Conservation (phyloP, 2,329 filamentous ascomycete genomes). For the Alternaria burnsii region DNA sequence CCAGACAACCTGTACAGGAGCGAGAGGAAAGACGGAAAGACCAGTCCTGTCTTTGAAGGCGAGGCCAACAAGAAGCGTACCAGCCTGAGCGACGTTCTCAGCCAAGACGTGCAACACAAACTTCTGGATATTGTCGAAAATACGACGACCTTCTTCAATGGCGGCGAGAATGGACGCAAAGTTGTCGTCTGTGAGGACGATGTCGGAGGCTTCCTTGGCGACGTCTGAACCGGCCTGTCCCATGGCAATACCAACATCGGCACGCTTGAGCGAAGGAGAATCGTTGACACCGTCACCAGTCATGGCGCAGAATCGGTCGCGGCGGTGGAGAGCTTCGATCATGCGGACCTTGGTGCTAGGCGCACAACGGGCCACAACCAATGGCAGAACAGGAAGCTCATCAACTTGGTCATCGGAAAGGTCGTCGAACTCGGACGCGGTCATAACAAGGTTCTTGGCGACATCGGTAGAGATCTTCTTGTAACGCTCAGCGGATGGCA, state of each 20-base stretch:
- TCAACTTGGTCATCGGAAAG: slow-evolving; percentile 79
- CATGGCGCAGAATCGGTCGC: slow-evolving; percentile 81
- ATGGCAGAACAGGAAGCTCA: slow-evolving; percentile 74
- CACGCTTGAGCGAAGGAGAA: slow-evolving; percentile 78
- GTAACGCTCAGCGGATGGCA: slow-evolving; percentile 42
- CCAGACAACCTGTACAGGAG: slow-evolving; percentile 89
- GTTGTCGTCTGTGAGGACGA: slow-evolving; percentile 88
- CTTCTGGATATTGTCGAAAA: slow-evolving; percentile 91
- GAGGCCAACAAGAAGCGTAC: slow-evolving; percentile 80
- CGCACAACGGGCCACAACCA: slow-evolving; percentile 84
- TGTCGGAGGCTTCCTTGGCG: slow-evolving; percentile 81
- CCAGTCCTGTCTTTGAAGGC: slow-evolving; percentile 76
- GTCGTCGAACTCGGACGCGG: slow-evolving; percentile 74
- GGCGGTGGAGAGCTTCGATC: slow-evolving; percentile 85
- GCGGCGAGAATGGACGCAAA: slow-evolving; percentile 86
- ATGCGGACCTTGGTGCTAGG: slow-evolving; percentile 89
- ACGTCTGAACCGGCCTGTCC: slow-evolving; percentile 82
- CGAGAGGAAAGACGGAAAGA: slow-evolving; percentile 84
- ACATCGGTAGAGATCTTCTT: slow-evolving; percentile 39
- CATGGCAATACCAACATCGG: slow-evolving; percentile 91
- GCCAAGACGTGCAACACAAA: slow-evolving; percentile 80
- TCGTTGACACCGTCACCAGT: slow-evolving; percentile 91
- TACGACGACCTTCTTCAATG: slow-evolving; percentile 81
- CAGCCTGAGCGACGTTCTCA: slow-evolving; percentile 85
- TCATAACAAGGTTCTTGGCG: slow-evolving; percentile 46